phyloP scores from a whole-genome alignment of 208 protist genomes.

The Leishmania tarentolae region DNA sequence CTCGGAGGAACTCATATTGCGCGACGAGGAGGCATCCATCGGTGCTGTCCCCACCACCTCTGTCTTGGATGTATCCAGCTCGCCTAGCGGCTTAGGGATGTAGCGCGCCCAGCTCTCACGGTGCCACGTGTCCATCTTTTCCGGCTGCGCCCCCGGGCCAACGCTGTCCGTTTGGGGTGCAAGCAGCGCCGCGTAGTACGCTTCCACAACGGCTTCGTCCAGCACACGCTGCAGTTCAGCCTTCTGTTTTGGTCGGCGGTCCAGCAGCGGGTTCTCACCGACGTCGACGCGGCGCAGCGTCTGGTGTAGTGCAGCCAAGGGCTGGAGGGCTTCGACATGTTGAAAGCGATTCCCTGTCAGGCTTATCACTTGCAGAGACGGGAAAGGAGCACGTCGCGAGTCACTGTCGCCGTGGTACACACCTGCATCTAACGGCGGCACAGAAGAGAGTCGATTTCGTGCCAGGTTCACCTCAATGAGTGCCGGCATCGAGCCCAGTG shows the following conservation, averaged over 20 bases:
- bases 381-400: slow-evolving; percentile 59
- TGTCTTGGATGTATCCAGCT: slow-evolving; percentile 19
- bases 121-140: slow-evolving; percentile 17
- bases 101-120: slow-evolving; percentile 29
- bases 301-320: slow-evolving; percentile 63
- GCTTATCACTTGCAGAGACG: slow-evolving; percentile 68
- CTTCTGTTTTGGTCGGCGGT: slow-evolving; percentile 24
- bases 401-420: slow-evolving; percentile 17
- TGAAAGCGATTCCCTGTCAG: slow-evolving; percentile 67
- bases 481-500: slow-evolving; percentile 82
- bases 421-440: slow-evolving; percentile 48
- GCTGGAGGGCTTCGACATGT: slow-evolving; percentile 35
- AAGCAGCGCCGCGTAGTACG: slow-evolving; percentile 45
- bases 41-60: background rate
- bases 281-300: slow-evolving; percentile 73
- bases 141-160: background rate
- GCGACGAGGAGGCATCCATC: slow-evolving; percentile 5
- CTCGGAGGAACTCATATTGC: slow-evolving; percentile 1
- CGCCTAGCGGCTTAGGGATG: slow-evolving; percentile 6
- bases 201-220: slow-evolving; percentile 59
- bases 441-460: slow-evolving; percentile 62
- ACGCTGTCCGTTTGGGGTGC: background rate
- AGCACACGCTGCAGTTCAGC: slow-evolving; percentile 39
- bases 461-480: slow-evolving; percentile 86
- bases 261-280: slow-evolving; percentile 55